Percentiles rank a stretch among this genome's conserved stretches.
These are phyloP conservation scores for Thalia dealbata DNA, from an alignment of 176 grass and related monocot species.

Conservation along the genomic window DNA sequence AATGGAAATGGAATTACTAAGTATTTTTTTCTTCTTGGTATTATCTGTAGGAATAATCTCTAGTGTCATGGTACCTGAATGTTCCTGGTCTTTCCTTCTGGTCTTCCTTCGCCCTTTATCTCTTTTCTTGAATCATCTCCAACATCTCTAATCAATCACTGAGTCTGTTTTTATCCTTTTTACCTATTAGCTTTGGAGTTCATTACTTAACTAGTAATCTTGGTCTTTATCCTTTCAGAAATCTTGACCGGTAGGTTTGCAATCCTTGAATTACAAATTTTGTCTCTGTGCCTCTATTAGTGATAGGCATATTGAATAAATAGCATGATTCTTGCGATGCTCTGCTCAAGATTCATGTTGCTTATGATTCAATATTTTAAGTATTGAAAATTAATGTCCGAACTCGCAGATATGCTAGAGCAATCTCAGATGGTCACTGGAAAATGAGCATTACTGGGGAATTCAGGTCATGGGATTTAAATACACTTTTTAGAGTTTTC, in stretches of 20 bases:
- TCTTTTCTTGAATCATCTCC: too few species aligned
- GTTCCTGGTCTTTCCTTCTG: too few species aligned
- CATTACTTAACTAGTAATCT: too few species aligned
- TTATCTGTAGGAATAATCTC: too few species aligned
- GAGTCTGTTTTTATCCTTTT: too few species aligned
- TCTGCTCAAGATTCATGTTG: conserved; percentile 16
- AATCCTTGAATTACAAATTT: neutral
- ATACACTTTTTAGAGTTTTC: conserved; percentile 33
- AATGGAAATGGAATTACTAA: too few species aligned
- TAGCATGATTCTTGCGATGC: conserved; percentile 24
- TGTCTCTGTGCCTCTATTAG: neutral
- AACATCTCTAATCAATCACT: too few species aligned
- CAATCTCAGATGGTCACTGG: conserved; percentile 49
- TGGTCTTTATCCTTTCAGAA: neutral
- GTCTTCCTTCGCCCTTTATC: too few species aligned
- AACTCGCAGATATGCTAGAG: conserved; percentile 74
- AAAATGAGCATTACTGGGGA: conserved; percentile 54
- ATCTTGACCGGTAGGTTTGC: neutral
- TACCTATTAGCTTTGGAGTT: too few species aligned
- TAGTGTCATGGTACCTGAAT: too few species aligned
- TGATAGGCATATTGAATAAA: conserved; percentile 1
- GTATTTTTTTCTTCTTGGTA: too few species aligned
- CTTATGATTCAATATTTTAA: conserved; percentile 23
- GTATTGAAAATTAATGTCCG: conserved; percentile 78
- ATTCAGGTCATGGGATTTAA: conserved; percentile 48